Conservation (phyloP, 306 rosid species). For the Sechiopsis laciniata region DNA sequence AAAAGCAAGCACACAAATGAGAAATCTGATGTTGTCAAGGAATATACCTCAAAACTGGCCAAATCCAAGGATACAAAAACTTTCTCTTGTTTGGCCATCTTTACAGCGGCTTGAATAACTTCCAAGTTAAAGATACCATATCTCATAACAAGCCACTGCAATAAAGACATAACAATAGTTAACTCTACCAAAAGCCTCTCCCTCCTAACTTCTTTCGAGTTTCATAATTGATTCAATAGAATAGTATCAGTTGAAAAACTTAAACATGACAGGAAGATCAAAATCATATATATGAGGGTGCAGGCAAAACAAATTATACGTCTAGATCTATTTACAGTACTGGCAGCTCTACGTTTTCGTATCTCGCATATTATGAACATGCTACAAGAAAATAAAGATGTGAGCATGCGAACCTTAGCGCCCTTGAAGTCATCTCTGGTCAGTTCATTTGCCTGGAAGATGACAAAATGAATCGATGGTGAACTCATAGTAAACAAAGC, state of each 20-base stretch:
- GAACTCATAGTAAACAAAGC: background rate
- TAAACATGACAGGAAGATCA: too few species aligned
- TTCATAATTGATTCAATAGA: too few species aligned
- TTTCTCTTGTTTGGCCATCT: slow-evolving; percentile 74
- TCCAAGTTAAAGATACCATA: slow-evolving; percentile 64
- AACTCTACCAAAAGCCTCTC: slow-evolving; percentile 20
- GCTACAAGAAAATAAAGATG: background rate
- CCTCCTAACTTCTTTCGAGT: too few species aligned
- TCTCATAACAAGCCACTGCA: slow-evolving; percentile 90
- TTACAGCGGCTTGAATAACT: slow-evolving; percentile 72
- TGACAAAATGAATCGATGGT: too few species aligned
- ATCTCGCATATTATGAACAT: background rate
- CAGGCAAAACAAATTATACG: too few species aligned
- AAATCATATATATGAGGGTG: background rate
- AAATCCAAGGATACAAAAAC: slow-evolving; percentile 81
- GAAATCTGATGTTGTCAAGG: background rate
- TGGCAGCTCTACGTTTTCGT: background rate
- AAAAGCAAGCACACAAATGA: slow-evolving; percentile 5
- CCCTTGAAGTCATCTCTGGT: slow-evolving; percentile 77
- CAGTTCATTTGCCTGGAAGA: slow-evolving; percentile 63
- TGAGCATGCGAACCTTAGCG: slow-evolving; percentile 49
- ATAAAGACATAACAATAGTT: slow-evolving; percentile 29
- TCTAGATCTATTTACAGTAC: background rate
- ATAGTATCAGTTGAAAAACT: too few species aligned
- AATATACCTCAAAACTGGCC: slow-evolving; percentile 96